A percentile compares a stretch with the other conserved stretches of the same genome.
These are phyloP conservation scores for Ceratocystis colombiana DNA, from an alignment of 2,329 filamentous ascomycete species.

Conservation along the genomic window DNA sequence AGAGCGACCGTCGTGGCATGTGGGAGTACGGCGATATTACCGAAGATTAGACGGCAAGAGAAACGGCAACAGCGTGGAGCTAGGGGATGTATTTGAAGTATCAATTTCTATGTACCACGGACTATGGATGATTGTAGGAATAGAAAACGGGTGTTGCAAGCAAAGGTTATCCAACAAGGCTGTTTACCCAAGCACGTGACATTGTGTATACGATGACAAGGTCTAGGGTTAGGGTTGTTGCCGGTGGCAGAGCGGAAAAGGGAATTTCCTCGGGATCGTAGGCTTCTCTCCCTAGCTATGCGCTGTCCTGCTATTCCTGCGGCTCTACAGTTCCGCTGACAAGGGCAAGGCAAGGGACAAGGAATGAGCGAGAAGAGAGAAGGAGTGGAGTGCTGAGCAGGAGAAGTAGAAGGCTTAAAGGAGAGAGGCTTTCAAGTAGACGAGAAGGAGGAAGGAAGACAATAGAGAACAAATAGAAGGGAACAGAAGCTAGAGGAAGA, in stretches of 20 bases:
- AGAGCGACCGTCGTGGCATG: slow-evolving; percentile 71
- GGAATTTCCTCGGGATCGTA: background rate
- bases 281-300: background rate
- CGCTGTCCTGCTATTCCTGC: slow-evolving; percentile 17
- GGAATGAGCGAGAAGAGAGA: slow-evolving; percentile 6
- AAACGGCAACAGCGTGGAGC: background rate
- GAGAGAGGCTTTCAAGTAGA: background rate
- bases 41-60: slow-evolving; percentile 53
- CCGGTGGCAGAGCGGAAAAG: background rate
- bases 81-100: background rate
- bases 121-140: background rate
- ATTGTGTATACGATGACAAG: no score
- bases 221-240: no score
- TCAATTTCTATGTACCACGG: slow-evolving; percentile 10
- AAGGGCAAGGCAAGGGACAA: background rate
- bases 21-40: slow-evolving; percentile 98
- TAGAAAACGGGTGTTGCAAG: background rate
- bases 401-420: background rate
- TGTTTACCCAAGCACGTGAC: no score
- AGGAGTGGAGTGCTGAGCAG: background rate
- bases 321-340: slow-evolving; percentile 2
- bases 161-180: background rate
- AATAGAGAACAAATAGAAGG: background rate
- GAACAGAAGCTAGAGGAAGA: background rate
- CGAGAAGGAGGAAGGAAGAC: background rate